Evolutionary conservation across 805 yeast species (phyloP).

Genomic region (Candida montana): DNA sequence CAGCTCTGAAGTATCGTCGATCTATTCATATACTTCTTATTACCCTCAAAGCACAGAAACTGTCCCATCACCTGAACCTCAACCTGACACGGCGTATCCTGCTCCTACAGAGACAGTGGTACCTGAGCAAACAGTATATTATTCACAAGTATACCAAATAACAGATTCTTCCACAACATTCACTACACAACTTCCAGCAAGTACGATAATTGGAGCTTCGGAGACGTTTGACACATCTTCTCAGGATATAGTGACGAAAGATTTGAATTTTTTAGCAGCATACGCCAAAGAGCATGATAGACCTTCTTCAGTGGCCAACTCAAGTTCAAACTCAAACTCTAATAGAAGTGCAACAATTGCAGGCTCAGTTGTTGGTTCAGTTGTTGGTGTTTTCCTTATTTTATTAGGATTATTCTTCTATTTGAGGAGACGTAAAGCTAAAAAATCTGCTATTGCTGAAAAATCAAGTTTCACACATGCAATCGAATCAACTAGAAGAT

Average conservation of each 20-base stretch:
- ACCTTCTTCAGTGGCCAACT: neutral
- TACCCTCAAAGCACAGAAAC: neutral
- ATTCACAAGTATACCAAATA: conserved; percentile 17
- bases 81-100: neutral
- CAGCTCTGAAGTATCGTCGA: neutral
- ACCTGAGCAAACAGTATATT: conserved; percentile 14
- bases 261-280: conserved; percentile 15
- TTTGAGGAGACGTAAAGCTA: conserved; percentile 7
- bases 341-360: conserved; percentile 17
- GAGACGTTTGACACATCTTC: conserved; percentile 2
- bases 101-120: conserved; percentile 1
- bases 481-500: conserved; percentile 22
- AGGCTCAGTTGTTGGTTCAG: conserved; percentile 25
- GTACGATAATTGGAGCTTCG: conserved; percentile 9
- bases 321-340: neutral
- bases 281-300: conserved; percentile 8
- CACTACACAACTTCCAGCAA: conserved; percentile 16
- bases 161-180: conserved; percentile 18
- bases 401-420: conserved; percentile 15
- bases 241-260: conserved; percentile 15
- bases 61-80: conserved; percentile 3
- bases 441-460: neutral
- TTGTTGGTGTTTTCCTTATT: conserved; percentile 15
- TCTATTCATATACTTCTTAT: neutral
- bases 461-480: conserved; percentile 24